phyloP scores from a whole-genome alignment of 345 rosid species.

The Hibiscus tridactylites region DNA sequence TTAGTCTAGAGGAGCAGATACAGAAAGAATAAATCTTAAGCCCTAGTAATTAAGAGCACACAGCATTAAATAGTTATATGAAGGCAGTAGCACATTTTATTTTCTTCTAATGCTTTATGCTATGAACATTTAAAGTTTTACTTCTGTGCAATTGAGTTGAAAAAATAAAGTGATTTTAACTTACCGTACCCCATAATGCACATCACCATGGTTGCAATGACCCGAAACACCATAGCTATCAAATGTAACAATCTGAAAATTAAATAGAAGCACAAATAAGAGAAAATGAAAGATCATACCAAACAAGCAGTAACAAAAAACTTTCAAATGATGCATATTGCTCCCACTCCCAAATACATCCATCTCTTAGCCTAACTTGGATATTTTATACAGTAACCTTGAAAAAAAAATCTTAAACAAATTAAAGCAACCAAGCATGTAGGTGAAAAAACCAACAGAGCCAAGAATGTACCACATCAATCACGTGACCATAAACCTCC shows the following conservation, averaged over 20 bases:
- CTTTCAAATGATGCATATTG: background rate
- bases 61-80: background rate
- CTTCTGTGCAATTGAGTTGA: background rate
- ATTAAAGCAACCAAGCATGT: slow-evolving; percentile 15
- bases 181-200: slow-evolving; percentile 57
- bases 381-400: background rate
- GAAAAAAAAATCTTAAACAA: background rate
- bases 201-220: slow-evolving; percentile 76
- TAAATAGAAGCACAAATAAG: background rate
- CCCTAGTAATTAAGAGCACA: background rate
- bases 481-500: slow-evolving; percentile 40
- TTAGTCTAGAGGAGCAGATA: background rate
- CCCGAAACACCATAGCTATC: slow-evolving; percentile 77
- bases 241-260: slow-evolving; percentile 62
- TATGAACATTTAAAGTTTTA: slow-evolving; percentile 2
- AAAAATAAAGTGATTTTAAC: slow-evolving; percentile 15
- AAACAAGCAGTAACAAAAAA: background rate
- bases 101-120: background rate
- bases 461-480: slow-evolving; percentile 43
- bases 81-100: background rate
- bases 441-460: background rate
- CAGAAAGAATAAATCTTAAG: background rate
- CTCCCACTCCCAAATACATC: background rate
- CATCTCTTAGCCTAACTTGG: background rate
- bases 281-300: background rate